Base-by-base conservation (phyloP, 2,329 filamentous ascomycete genomes). In the Diaporthe helianthi region DNA sequence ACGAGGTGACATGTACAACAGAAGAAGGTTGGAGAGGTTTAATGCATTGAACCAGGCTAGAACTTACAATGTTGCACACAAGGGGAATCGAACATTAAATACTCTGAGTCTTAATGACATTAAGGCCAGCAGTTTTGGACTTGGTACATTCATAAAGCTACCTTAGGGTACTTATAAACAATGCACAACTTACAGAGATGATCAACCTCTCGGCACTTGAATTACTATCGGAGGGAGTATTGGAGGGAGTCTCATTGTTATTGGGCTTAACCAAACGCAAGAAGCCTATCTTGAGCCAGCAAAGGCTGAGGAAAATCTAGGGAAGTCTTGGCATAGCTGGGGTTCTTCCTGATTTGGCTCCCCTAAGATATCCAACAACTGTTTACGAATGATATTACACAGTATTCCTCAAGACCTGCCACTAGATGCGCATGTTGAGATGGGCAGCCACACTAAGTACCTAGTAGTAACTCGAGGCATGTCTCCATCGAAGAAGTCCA, bases 401-500 rank as follows among this genome's bases (percentile, higher is more conserved):
- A n/a, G n/a, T n/a, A n/a, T 26, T 61, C 55, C 55, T 61, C 55
- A 61, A 26, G 55, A 61, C 46, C 26, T 5, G 19, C 24, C 55
- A 38, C 41, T 47, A 26, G 12, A 33, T 33, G 33, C 26, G 49
- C 24, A 19, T 33, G 10, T n/a, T 47, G 22, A 22, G 26, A 24
- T 29, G 41, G 41, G 38, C 41, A 61, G 19, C 13, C 41, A 17
- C 44, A 47, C 24, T 47, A n/a, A n/a, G n/a, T n/a, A n/a, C n/a
- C n/a, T n/a, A n/a, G n/a, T n/a, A 33, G 26, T 41, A 47, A 61
- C 26, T 33, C 41, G 41, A 38, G 26, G n/a, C 41, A 47, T 33
- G 13, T 47, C 41, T 61, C 19, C n/a, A 26, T 26, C 55, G 55
- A 61, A 17, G 26, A 15, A 33, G 41, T 33, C 26, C 41, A 33